Evolutionary conservation across 352 stramenopile species (phyloP), one percentile per base, ranked within the genome.

Genomic region (Phytopythium boreale): DNA sequence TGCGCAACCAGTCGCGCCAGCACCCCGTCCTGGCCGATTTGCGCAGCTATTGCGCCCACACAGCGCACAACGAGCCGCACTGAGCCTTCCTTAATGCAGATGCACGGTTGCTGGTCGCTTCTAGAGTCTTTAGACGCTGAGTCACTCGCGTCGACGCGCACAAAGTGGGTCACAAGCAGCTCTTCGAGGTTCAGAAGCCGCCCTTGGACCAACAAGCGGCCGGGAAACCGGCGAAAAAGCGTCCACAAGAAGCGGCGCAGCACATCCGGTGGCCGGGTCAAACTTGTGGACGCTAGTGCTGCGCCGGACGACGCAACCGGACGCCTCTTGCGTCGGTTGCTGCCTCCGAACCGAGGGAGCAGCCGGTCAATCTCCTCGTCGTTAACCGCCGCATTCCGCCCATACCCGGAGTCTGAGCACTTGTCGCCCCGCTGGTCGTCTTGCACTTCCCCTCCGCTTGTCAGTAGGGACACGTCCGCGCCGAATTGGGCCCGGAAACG

Each of bases 131-230:
- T 15, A 12, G 44, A 29, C n/a, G n/a, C 44, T n/a, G 44, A 51
- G 8, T 11, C 17, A 6, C 41, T 34, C 14, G 22, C 10, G 47
- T 56, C 27, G 26, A 24, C 49, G 14, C 49, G 49, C 49, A 20
- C 24, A 4, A 86, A 53, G 2, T 56, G 63, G 22, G 61, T 53
- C 22, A 86, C 73, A 14, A 79, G 53, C 34, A 86, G 56, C 64
- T 86, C 72, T 17, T 75, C 67, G 31, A 73, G 66, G 62, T 86
- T 86, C 53, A 83, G 63, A 12, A 86, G 59, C 55, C 75, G 78
- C 9, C 77, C 77, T 24, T 68, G n/a, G 26, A 84, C 64, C 5
- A 70, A 4, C 36, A 84, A 19, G 9, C 65, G 37, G 0, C 66
- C 70, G 0, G 66, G 52, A 14, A 62, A 84, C 14, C 77, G 72